These are phyloP conservation scores for Phyllachora maydis DNA, from an alignment of 2,329 filamentous ascomycete species.

Conservation along the genomic window DNA sequence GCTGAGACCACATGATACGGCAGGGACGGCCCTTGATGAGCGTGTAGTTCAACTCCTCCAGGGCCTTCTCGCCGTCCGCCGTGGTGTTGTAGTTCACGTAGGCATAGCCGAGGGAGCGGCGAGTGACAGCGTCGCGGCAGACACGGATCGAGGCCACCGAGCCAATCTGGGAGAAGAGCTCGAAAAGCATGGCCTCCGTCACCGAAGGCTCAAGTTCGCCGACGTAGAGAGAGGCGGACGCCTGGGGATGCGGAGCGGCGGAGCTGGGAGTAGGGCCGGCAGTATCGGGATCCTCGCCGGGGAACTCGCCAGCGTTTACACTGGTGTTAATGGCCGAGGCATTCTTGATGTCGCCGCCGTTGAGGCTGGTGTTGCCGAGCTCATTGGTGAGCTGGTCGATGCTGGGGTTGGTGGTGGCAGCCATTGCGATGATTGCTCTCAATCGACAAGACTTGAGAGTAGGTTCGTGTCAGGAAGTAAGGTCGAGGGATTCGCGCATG, in stretches of 20 bases:
- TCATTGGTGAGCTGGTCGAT: slow-evolving; percentile 68
- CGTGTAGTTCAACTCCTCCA: slow-evolving; percentile 99
- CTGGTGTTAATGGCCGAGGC: slow-evolving; percentile 57
- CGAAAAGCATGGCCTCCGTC: slow-evolving; percentile 99
- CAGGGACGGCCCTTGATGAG: slow-evolving; percentile 96
- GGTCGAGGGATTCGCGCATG: too few relatives aligned
- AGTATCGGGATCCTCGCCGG: slow-evolving; percentile 35
- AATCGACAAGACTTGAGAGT: too few relatives aligned
- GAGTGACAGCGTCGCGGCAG: slow-evolving; percentile 96
- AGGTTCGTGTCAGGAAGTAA: too few relatives aligned
- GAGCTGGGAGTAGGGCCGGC: slow-evolving; percentile 54
- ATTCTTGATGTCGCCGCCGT: slow-evolving; percentile 45
- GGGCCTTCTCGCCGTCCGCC: slow-evolving; percentile 85
- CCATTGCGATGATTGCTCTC: slow-evolving; percentile 28
- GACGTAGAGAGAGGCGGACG: slow-evolving; percentile 95
- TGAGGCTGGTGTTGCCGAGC: slow-evolving; percentile 50
- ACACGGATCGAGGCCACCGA: slow-evolving; percentile 98
- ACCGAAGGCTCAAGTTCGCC: slow-evolving; percentile 95
- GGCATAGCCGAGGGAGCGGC: slow-evolving; percentile 94
- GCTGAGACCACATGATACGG: slow-evolving; percentile 99
- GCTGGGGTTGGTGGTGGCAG: slow-evolving; percentile 32
- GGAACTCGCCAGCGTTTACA: slow-evolving; percentile 28
- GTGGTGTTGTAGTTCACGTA: slow-evolving; percentile 99
- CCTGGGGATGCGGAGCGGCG: slow-evolving; percentile 59
- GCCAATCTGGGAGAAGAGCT: slow-evolving; percentile 98